Conservation (phyloP, 192 early-diverging fungal species). For the Paraglomus brasilianum region DNA sequence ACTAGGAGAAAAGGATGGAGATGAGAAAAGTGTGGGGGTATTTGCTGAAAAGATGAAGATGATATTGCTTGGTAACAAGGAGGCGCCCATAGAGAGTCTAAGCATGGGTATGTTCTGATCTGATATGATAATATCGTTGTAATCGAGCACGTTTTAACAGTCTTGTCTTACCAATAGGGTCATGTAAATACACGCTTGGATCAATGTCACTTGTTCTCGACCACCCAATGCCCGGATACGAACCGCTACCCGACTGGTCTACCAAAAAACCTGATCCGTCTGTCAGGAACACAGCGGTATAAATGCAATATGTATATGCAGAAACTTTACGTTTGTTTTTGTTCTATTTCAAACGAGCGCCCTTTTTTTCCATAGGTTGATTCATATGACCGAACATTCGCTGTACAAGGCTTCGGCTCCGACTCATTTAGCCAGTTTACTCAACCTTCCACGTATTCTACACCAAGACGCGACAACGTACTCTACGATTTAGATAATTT, state of each 20-base stretch:
- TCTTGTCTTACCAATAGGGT: conserved; percentile 31
- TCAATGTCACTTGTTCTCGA: conserved; percentile 66
- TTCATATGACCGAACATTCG: background rate
- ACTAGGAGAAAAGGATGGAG: conserved; percentile 20
- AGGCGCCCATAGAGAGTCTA: conserved; percentile 51
- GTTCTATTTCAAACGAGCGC: conserved; percentile 36
- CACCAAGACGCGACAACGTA: conserved; percentile 33
- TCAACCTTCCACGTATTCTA: conserved; percentile 20
- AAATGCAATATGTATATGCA: conserved; percentile 25
- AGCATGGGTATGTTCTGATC: conserved; percentile 40
- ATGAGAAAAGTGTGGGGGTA: conserved; percentile 30
- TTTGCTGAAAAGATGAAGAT: conserved; percentile 51
- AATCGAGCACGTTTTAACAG: background rate
- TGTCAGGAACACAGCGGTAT: conserved; percentile 52
- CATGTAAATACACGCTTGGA: conserved; percentile 58
- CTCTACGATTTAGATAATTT: conserved; percentile 47
- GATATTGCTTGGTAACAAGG: conserved; percentile 61
- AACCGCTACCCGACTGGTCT: conserved; percentile 81
- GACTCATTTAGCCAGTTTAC: conserved; percentile 40
- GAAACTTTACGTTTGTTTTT: conserved; percentile 2
- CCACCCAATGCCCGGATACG: conserved; percentile 65
- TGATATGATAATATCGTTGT: background rate
- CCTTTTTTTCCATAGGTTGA: conserved; percentile 26
- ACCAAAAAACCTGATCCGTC: conserved; percentile 51
- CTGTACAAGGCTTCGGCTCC: conserved; percentile 42